Percentiles rank a stretch among this genome's conserved stretches.
Conservation (phyloP, 148 eudicot species). For the Vaccinium corymbosum region DNA sequence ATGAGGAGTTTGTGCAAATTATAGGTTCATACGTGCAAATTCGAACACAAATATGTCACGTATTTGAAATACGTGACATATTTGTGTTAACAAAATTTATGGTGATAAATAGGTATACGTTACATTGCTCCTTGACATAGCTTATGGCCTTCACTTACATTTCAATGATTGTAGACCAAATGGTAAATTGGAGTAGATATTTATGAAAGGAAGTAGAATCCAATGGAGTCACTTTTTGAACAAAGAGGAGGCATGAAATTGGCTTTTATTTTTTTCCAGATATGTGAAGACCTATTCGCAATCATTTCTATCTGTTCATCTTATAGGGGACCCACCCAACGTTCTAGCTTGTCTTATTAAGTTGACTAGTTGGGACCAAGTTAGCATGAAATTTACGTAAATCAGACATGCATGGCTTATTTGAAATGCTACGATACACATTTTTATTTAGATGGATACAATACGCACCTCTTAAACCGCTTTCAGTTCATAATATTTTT, state of each 20-base stretch:
- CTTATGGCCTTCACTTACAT: background rate
- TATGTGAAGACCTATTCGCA: background rate
- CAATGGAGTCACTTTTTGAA: background rate
- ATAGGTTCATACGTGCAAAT: no score
- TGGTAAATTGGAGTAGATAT: background rate
- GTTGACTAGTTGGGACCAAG: constrained; percentile 1
- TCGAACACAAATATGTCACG: no score
- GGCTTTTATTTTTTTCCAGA: background rate
- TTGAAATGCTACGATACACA: no score
- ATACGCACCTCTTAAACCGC: background rate
- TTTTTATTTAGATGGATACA: no score
- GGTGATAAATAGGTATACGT: no score
- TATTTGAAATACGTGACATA: no score
- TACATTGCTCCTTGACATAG: background rate
- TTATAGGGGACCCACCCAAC: background rate
- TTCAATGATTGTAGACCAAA: constrained; percentile 1
- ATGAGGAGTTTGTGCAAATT: no score
- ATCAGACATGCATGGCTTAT: background rate
- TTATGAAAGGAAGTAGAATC: background rate
- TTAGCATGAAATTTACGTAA: constrained; percentile 10
- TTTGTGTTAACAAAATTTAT: no score
- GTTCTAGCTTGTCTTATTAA: background rate
- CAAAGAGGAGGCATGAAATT: background rate
- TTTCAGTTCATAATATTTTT: no score
- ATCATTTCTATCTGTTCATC: background rate